phyloP scores from a whole-genome alignment of 768 basidiomycete species.

The Rhizopogon vesiculosus region DNA sequence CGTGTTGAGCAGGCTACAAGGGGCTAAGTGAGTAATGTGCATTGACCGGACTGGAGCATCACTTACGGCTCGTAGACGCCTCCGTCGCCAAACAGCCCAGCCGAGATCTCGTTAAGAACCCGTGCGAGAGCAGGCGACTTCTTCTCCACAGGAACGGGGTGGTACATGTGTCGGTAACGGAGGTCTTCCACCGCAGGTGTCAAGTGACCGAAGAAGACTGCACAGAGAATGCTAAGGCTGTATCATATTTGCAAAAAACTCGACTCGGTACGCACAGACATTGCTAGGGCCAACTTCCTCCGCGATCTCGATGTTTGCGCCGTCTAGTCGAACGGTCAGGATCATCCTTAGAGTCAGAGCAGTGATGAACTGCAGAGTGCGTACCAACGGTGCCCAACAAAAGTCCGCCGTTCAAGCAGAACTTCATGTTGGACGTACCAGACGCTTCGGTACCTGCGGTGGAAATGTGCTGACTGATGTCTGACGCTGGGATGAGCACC shows the following conservation, averaged over 20 bases:
- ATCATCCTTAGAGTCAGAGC: not conserved
- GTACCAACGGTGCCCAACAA: slow-evolving; percentile 76
- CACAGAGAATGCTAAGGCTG: not conserved
- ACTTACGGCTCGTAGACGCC: slow-evolving; percentile 82
- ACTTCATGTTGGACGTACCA: slow-evolving; percentile 84
- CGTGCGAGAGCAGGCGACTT: slow-evolving; percentile 79
- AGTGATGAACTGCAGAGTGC: slow-evolving; percentile 9
- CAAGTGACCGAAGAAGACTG: slow-evolving; percentile 88
- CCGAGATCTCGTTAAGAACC: slow-evolving; percentile 72
- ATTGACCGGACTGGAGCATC: slow-evolving; percentile 8
- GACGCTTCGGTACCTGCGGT: slow-evolving; percentile 94
- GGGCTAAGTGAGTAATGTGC: slow-evolving; percentile 13
- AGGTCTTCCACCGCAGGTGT: slow-evolving; percentile 86
- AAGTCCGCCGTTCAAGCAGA: slow-evolving; percentile 87
- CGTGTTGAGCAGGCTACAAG: slow-evolving; percentile 61
- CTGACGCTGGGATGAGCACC: slow-evolving; percentile 85
- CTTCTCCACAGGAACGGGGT: slow-evolving; percentile 73
- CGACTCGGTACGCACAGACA: slow-evolving; percentile 61
- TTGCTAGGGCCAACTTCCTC: slow-evolving; percentile 93
- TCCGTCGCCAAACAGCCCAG: slow-evolving; percentile 77
- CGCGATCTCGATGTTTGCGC: slow-evolving; percentile 95
- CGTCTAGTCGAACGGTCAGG: slow-evolving; percentile 43
- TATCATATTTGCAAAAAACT: not conserved
- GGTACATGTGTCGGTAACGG: slow-evolving; percentile 82
- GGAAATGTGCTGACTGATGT: slow-evolving; percentile 95